Percentiles rank a stretch among this genome's conserved stretches.
These are phyloP conservation scores for Avena sativa DNA, from an alignment of 176 grass and related monocot genomes.

Conservation along the genomic window DNA sequence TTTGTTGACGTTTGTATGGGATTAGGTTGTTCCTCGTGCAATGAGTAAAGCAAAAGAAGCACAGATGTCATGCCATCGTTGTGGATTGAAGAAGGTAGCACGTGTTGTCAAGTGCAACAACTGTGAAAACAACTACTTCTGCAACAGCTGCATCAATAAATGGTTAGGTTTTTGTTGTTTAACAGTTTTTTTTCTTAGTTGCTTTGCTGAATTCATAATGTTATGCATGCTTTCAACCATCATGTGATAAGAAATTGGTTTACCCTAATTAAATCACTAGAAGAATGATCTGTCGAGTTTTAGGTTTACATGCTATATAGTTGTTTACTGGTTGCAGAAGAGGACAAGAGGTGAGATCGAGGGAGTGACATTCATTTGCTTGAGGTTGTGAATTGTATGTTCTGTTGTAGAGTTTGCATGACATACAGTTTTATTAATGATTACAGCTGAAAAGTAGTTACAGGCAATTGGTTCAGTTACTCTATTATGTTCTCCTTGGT, in stretches of 20 bases:
- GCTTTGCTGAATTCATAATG: conserved; percentile 25
- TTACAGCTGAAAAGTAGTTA: not conserved
- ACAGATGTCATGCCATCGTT: conserved; percentile 71
- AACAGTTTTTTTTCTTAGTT: not conserved
- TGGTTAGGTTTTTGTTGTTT: conserved; percentile 50
- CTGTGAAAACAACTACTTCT: conserved; percentile 78
- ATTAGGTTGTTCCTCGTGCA: conserved; percentile 67
- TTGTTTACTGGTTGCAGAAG: not conserved
- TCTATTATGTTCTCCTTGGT: not conserved
- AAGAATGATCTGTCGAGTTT: not conserved
- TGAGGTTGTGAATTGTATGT: not conserved
- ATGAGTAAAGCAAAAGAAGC: conserved; percentile 58
- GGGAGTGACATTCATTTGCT: not conserved
- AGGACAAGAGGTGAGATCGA: not conserved
- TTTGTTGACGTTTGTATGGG: conserved; percentile 20
- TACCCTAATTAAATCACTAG: not conserved
- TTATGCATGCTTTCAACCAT: conserved; percentile 14
- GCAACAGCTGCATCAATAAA: conserved; percentile 81
- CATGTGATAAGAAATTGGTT: not conserved
- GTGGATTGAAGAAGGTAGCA: conserved; percentile 60
- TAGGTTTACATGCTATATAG: not conserved
- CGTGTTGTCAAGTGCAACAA: conserved; percentile 65
- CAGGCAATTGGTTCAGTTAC: not conserved
- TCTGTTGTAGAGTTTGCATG: not conserved
- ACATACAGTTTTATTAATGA: conserved; percentile 9